Percentiles rank a stretch among this genome's conserved stretches.
These are phyloP conservation scores for Lentithecium fluviatile DNA, from an alignment of 495 filamentous ascomycete species.

Conservation along the genomic window DNA sequence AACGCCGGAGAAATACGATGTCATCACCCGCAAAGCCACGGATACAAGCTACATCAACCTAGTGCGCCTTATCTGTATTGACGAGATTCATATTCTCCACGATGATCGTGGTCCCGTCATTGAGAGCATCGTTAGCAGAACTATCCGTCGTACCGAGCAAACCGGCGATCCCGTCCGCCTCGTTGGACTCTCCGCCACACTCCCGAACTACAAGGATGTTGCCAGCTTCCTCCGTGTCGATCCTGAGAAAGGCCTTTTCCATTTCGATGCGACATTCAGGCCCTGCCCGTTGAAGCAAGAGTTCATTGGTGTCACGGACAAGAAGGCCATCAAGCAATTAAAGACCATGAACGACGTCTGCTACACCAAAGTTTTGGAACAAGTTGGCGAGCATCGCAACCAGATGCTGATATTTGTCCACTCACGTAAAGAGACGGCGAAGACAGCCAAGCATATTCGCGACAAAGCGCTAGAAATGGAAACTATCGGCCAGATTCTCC, in stretches of 20 bases:
- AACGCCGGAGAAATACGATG: constrained; percentile 98
- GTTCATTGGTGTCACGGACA: constrained; percentile 96
- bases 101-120: constrained; percentile 96
- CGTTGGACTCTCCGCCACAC: constrained; percentile 87
- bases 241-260: constrained; percentile 79
- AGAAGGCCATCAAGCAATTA: constrained; percentile 97
- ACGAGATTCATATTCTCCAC: constrained; percentile 96
- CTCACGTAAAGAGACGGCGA: constrained; percentile 95
- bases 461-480: constrained; percentile 96
- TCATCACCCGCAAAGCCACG: constrained; percentile 96
- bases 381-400: constrained; percentile 83
- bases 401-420: constrained; percentile 99
- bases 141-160: constrained; percentile 87
- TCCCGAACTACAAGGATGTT: constrained; percentile 96
- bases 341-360: constrained; percentile 99
- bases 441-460: constrained; percentile 91
- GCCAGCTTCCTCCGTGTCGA: constrained; percentile 94
- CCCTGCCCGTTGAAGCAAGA: constrained; percentile 94
- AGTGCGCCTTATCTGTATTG: constrained; percentile 90
- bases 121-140: constrained; percentile 94
- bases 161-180: constrained; percentile 88
- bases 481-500: constrained; percentile 92
- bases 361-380: constrained; percentile 96
- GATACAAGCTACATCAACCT: constrained; percentile 96
- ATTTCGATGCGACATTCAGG: constrained; percentile 92